Evolutionary conservation across 257 asterid species (phyloP), one percentile per base, ranked within the genome.

Genomic region (Eucommia ulmoides): DNA sequence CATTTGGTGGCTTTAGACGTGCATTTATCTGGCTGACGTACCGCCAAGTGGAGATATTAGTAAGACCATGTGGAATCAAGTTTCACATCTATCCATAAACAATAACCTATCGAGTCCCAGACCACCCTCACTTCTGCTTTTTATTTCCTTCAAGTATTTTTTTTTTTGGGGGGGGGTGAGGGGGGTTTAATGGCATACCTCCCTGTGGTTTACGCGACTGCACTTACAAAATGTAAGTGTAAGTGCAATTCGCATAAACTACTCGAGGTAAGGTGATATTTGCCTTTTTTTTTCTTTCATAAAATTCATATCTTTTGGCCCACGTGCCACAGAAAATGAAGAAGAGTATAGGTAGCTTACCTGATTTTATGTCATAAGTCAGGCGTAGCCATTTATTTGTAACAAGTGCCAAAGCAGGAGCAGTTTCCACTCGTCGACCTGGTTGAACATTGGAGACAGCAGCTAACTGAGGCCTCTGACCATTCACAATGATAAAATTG

Each of bases 341-440:
- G 44, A 58, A 23, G 2, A 44, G 38, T 2, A 22, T 25, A 29
- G 38, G 45, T 54, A 61, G 65, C 86, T 63, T 76, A 91, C 99
- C 94, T 49, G 99, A 79, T 64, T 66, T 83, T 20, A 91, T 76
- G 58, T 86, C 89, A 51, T 83, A 81, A 15, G 94, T 86, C 74
- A 86, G 65, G 23, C 96, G 86, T 67, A 86, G 63, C 99, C 99
- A 86, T 74, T 73, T 91, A 74, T 81, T 83, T 17, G 95, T 56
- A 21, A 70, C 61, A 65, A 91, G 85, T 54, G 71, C 79, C 75
- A 91, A 74, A 56, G 65, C 57, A 54, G 89, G 70, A 73, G 96
- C 87, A 3, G 80, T 81, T 77, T 91, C 96, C 67, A 91, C 80
- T 55, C 95, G 74, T 48, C 83, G 89, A 66, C 94, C 87, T 59